Conservation (phyloP, 441 rosid genomes). For the Flueggea neowawraea region DNA sequence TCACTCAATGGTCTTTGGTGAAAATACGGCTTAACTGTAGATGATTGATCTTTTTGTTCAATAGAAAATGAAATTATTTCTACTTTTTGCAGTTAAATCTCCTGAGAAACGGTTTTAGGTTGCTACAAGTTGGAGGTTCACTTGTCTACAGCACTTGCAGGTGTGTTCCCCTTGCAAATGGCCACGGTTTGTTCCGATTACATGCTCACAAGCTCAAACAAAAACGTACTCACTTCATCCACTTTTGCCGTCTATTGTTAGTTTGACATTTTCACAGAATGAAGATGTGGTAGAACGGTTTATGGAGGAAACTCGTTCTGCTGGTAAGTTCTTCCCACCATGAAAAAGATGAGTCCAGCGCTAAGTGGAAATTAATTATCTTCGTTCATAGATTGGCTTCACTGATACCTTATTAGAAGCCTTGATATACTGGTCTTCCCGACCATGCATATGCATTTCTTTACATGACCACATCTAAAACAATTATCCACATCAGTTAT, state of each 20-base stretch:
- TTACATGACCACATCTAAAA: too few species aligned
- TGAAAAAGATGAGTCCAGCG: neutral
- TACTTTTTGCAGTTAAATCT: conserved; percentile 62
- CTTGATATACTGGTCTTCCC: too few species aligned
- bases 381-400: neutral
- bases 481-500: neutral
- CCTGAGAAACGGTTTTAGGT: conserved; percentile 73
- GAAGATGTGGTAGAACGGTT: conserved; percentile 81
- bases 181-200: neutral
- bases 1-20: neutral
- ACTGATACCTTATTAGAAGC: too few species aligned
- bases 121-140: conserved; percentile 74
- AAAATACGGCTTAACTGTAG: neutral
- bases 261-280: conserved; percentile 92
- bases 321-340: conserved; percentile 40
- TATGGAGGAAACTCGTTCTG: conserved; percentile 57
- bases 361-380: neutral
- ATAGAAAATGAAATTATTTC: neutral
- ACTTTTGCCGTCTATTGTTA: conserved; percentile 12
- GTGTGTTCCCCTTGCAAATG: conserved; percentile 26
- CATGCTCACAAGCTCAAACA: neutral
- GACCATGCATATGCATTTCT: too few species aligned
- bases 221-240: neutral
- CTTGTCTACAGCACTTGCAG: conserved; percentile 98
- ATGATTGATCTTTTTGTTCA: neutral